A percentile compares a stretch with the other conserved stretches of the same genome.
phyloP scores from a whole-genome alignment of 805 yeast species.

The Cephaloascus fragrans region DNA sequence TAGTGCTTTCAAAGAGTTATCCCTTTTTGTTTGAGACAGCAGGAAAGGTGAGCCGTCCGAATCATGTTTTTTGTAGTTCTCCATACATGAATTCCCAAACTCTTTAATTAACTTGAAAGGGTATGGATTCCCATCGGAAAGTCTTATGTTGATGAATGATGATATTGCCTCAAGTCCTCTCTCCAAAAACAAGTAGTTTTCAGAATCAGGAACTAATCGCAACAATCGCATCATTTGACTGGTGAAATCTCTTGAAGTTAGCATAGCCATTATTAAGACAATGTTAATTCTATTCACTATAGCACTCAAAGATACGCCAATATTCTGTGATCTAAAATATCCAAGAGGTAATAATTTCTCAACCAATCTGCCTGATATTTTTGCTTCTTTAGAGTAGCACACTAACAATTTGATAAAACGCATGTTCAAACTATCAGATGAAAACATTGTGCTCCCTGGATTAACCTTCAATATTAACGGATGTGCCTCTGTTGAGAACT shows the following conservation, averaged over 20 bases:
- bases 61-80: neutral
- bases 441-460: neutral
- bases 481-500: neutral
- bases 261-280: conserved; percentile 7
- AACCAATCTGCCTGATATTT: conserved; percentile 25
- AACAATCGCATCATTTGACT: conserved; percentile 16
- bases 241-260: conserved; percentile 22
- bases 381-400: conserved; percentile 13
- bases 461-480: neutral
- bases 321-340: conserved; percentile 2
- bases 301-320: neutral
- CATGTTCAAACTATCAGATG: neutral
- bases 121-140: neutral
- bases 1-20: no score
- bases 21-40: neutral
- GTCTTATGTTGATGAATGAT: neutral
- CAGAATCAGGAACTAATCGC: neutral
- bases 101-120: neutral
- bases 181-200: neutral
- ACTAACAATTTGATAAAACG: neutral
- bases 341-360: conserved; percentile 15
- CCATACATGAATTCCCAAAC: neutral
- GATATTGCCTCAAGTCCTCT: neutral
- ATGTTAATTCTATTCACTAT: neutral
- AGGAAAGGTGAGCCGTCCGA: no score